Base-by-base conservation (phyloP, 345 rosid genomes). In the Sonneratia caseolaris region DNA sequence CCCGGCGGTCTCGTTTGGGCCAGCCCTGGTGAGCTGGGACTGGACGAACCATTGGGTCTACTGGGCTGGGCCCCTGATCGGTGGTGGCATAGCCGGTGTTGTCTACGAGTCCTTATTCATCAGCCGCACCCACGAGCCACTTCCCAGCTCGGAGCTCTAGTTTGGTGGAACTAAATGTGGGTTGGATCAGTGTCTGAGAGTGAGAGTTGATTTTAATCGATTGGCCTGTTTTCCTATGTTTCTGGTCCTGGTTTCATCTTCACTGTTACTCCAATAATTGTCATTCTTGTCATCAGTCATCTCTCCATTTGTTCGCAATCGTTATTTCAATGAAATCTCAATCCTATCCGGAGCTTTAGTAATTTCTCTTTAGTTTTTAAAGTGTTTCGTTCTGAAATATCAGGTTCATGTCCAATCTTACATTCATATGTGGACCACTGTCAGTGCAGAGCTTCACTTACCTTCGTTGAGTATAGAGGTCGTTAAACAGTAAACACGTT, bases 11-110 rank as follows among this genome's bases (percentile, higher is more conserved):
- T 43, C 68, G 7, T 71, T 62, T 14, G 74, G 74, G 37, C 68
- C 74, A 0, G 68, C 68, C 19, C 65, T 71, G 24, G 74, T 71
- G 38, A 62, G 74, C 57, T 71, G 68, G 74, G 56, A 62, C 38
- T 71, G 68, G 74, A 71, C 55, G 53, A 62, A 71, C 57, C 74
- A 71, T 27, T 71, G 74, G 74, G 74, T 71, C 21, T 71, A 71
- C 68, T 71, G 74, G 74, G 74, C 57, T 12, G 74, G 74, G 22
- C 68, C 74, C 18, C 35, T 71, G 49, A 71, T 43, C 14, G 74
- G 73, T 11, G 74, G 74, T 47, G 77, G 73, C 16, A 22, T 74
- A 7, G 77, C 77, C 27, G 77, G 73, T 8, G 11, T 74, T 0
- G 51, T 74, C n/a, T 74, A 69, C 27, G 73, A 74, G 22, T 7